Base-by-base conservation (phyloP, 768 basidiomycete genomes). In the Tubosaeta sp. region DNA sequence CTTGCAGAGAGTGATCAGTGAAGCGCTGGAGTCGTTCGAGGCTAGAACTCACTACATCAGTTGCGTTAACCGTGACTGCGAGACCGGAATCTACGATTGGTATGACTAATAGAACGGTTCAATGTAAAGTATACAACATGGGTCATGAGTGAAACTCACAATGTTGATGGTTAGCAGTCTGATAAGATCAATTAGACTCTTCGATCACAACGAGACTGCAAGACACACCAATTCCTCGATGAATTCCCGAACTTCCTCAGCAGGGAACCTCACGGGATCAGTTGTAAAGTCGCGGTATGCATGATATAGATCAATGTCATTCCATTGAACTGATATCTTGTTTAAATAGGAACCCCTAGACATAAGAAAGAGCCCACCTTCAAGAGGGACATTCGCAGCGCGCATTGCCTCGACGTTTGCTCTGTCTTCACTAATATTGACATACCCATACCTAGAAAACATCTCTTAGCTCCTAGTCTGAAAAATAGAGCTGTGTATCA, bases 251-350 rank as follows among this genome's bases (percentile, higher is more conserved):
- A 86, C 67, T 53, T 82, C 78, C 16, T 78, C 73, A 14, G 62
- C 69, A 6, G 85, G 81, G 71, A 80, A 88, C 39, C 71, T 76
- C 25, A 80, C 76, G 12, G 84, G 84, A 61, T 87, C 85, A 7
- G 76, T 67, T 5, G 86, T 88, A 56, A 87, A 86, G 65, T 85
- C 86, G 14, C 86, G 75, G 31, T 76, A 71, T 24, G 83, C 79
- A 57, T 86, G 80, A 57, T 86, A 87, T 46, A 87, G 54, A 66
- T 88, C 86, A 53, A 88, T 85, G 56, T 87, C 86, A 59, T 84
- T 87, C 86, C 86, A 88, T 76, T 86, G 86, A 39, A 81, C 84
- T 84, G 31, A 18, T 24, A 12, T 18, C 0, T 16, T 18, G 14
- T 50, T 65, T 6, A 53, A 31, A 11, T 18, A 10, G 25, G 18